Conservation (phyloP, 139 green algal species). For the Tetraselmis chui region DNA sequence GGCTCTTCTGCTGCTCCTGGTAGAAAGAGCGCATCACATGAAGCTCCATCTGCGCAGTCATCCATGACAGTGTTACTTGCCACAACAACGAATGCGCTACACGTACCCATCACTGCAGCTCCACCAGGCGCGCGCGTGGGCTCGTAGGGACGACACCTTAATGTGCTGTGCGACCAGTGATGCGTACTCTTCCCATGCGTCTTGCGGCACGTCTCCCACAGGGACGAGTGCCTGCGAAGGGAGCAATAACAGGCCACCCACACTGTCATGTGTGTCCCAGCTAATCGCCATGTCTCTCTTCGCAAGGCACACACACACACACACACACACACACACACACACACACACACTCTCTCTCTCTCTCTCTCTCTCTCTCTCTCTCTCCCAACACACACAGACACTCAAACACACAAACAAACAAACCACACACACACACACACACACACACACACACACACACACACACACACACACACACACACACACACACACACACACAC, state of each 20-base stretch:
- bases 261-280: too few species aligned
- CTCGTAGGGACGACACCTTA: neutral
- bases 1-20: constrained; percentile 48
- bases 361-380: too few species aligned
- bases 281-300: too few species aligned
- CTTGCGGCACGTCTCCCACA: constrained; percentile 48
- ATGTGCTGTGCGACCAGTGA: constrained; percentile 36
- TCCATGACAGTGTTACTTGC: neutral
- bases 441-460: too few species aligned
- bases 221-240: constrained; percentile 56
- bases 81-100: neutral
- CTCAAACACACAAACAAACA: too few species aligned
- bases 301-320: too few species aligned
- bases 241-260: neutral
- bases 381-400: neutral
- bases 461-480: too few species aligned
- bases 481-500: constrained; percentile 2
- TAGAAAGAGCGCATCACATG: constrained; percentile 44
- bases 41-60: constrained; percentile 45
- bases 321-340: too few species aligned
- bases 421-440: too few species aligned
- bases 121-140: neutral
- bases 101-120: neutral
- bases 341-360: too few species aligned
- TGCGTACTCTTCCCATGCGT: constrained; percentile 51